Percentiles rank a stretch among this genome's conserved stretches.
These are phyloP conservation scores for Taphrina flavorubra DNA, from an alignment of 1,139 yeast genomes.

Conservation along the genomic window DNA sequence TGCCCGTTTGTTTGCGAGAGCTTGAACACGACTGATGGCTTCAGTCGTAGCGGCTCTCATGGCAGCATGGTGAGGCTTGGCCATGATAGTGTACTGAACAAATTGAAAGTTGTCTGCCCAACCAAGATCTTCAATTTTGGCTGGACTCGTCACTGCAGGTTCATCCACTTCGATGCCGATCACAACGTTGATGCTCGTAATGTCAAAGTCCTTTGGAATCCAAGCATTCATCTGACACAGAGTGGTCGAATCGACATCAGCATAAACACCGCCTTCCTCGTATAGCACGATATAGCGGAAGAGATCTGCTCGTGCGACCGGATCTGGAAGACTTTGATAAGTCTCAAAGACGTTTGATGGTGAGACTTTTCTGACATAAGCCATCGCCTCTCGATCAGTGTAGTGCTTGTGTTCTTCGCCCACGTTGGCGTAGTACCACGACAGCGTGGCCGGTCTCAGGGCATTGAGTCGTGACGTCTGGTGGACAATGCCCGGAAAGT, in stretches of 20 bases:
- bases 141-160: slow-evolving; percentile 13
- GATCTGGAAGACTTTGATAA: slow-evolving; percentile 74
- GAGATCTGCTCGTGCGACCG: slow-evolving; percentile 84
- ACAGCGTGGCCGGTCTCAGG: slow-evolving; percentile 22
- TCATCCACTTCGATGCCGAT: slow-evolving; percentile 40
- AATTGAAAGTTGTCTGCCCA: slow-evolving; percentile 77
- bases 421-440: slow-evolving; percentile 36
- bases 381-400: slow-evolving; percentile 14
- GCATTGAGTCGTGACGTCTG: slow-evolving; percentile 22
- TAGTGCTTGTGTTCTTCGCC: slow-evolving; percentile 26
- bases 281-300: slow-evolving; percentile 81
- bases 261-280: slow-evolving; percentile 91
- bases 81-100: slow-evolving; percentile 79
- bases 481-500: slow-evolving; percentile 23
- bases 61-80: slow-evolving; percentile 89
- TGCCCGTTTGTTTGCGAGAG: slow-evolving; percentile 46
- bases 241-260: slow-evolving; percentile 82
- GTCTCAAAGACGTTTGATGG: slow-evolving; percentile 95
- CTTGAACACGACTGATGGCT: slow-evolving; percentile 58
- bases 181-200: slow-evolving; percentile 23
- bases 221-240: slow-evolving; percentile 65
- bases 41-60: slow-evolving; percentile 77
- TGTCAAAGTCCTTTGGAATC: slow-evolving; percentile 56
- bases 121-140: slow-evolving; percentile 68
- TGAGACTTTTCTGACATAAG: slow-evolving; percentile 15